phyloP scores from a whole-genome alignment of 176 grass and related monocot species.

The Elaeis guineensis region DNA sequence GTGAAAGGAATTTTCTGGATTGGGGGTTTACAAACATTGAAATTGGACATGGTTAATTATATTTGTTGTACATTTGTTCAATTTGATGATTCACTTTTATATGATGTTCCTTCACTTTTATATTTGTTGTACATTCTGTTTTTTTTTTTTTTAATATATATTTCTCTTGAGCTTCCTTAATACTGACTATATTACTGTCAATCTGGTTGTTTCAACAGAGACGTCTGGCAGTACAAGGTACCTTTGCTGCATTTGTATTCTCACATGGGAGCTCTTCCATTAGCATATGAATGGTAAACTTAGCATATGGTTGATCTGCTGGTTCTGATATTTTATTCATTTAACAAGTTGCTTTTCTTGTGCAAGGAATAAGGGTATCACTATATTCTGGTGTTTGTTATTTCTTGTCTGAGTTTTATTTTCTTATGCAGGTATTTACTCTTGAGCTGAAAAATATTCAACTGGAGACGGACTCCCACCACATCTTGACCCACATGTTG shows the following conservation, averaged over 20 bases:
- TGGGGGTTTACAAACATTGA: too few species aligned
- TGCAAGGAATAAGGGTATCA: neutral
- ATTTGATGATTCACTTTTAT: too few species aligned
- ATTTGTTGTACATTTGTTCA: too few species aligned
- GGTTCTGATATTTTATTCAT: conserved; percentile 4
- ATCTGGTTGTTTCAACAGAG: conserved; percentile 35
- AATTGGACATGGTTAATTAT: too few species aligned
- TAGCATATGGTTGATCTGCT: neutral
- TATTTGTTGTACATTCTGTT: neutral
- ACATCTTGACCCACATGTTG: conserved; percentile 82
- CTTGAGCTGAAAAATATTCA: conserved; percentile 98
- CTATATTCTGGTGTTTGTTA: neutral
- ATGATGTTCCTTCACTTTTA: too few species aligned
- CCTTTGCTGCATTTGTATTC: conserved; percentile 79
- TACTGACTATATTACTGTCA: conserved; percentile 20
- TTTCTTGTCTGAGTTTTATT: conserved; percentile 16
- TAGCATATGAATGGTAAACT: conserved; percentile 80
- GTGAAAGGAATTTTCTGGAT: too few species aligned
- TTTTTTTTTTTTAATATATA: neutral
- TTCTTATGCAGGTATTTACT: conserved; percentile 57
- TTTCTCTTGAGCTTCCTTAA: conserved; percentile 1
- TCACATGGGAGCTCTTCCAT: conserved; percentile 59
- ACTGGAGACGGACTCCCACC: conserved; percentile 69
- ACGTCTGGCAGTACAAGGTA: conserved; percentile 85
- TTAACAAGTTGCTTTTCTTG: conserved; percentile 9